Evolutionary conservation across 257 asterid genomes (phyloP), one percentile per base, ranked within the genome.

Genomic region (Nicotiana tomentosiformis): DNA sequence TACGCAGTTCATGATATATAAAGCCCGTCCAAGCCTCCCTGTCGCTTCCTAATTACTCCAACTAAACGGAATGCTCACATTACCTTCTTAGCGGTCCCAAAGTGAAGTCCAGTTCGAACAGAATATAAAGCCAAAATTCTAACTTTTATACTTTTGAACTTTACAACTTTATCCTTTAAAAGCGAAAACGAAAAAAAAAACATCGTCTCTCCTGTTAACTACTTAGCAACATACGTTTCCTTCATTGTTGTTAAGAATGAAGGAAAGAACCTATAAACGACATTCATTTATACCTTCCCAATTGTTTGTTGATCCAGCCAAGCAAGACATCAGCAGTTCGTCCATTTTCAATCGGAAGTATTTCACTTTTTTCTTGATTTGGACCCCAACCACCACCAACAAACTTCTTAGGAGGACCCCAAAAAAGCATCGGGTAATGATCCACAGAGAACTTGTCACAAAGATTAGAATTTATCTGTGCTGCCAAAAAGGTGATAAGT

Each of bases 331-430:
- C 95, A 14, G 97, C 92, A 62, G 99, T 92, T 66, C 90, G 89
- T 20, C 88, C 90, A 82, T 91, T 92, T 39, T 90, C 94, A 67
- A 92, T 89, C 30, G 85, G 66, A 80, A 79, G 83, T 80, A 96
- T 92, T 83, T 86, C 96, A 87, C 86, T 87, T 32, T 90, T 87
- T 68, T 91, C 93, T 83, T 88, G 85, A 81, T 91, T 90, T 76
- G 96, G 93, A 61, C 91, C 87, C 97, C 97, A 92, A 81, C 95
- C 89, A 43, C 93, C 92, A 16, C 86, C 86, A 2, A 91, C 92
- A 89, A 96, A 96, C 89, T 92, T 93, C 61, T 97, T 89, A 79
- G 99, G 90, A 66, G 93, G 90, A 32, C 96, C 97, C 99, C 99
- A 94, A 14, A 94, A 85, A 83, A 94, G 98, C 89, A 89, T 90